These are phyloP conservation scores for Exophiala sideris DNA, from an alignment of 2,329 filamentous ascomycete genomes.

Conservation along the genomic window DNA sequence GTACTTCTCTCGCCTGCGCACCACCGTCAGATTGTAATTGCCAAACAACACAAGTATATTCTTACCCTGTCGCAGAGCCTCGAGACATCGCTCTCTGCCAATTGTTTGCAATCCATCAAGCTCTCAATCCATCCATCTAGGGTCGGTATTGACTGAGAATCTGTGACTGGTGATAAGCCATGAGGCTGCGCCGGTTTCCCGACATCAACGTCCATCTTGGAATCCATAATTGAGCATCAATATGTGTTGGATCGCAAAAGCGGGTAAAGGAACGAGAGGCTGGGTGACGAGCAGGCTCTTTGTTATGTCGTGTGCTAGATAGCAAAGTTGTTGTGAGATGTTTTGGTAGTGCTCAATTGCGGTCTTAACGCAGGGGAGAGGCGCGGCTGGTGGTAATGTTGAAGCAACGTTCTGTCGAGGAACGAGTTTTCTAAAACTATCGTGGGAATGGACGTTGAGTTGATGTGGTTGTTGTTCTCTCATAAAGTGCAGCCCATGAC, in stretches of 20 bases:
- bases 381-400: not conserved
- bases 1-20: conserved; percentile 80
- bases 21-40: conserved; percentile 10
- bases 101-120: conserved; percentile 97
- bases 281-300: conserved; percentile 19
- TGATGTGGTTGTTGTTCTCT: conserved; percentile 6
- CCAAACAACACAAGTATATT: conserved; percentile 22
- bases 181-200: conserved; percentile 76
- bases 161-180: conserved; percentile 70
- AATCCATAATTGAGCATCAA: conserved; percentile 66
- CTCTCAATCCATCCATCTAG: conserved; percentile 98
- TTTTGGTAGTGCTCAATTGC: not conserved
- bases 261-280: conserved; percentile 29
- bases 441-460: not conserved
- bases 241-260: conserved; percentile 3
- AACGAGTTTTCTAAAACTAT: too few relatives aligned
- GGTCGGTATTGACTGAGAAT: conserved; percentile 86
- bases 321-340: conserved; percentile 17
- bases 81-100: conserved; percentile 90
- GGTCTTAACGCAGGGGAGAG: not conserved
- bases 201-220: conserved; percentile 95
- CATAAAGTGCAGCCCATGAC: conserved; percentile 12
- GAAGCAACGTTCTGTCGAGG: too few relatives aligned
- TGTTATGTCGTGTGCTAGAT: conserved; percentile 19
- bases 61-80: conserved; percentile 95